Evolutionary conservation across 495 filamentous ascomycete species (phyloP).

Genomic region (Daldinia loculata): DNA sequence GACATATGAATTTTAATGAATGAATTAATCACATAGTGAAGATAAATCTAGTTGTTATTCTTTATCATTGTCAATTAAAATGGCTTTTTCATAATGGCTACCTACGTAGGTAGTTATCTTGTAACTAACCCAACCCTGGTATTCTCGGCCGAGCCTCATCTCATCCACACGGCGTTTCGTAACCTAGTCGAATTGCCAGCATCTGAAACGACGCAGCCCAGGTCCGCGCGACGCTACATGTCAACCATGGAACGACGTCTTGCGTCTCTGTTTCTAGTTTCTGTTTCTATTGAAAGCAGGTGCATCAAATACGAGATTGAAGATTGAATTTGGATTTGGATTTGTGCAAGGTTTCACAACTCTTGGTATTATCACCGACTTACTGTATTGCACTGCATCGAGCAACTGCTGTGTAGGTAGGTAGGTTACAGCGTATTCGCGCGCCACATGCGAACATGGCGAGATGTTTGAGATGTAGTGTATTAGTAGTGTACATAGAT

Average conservation of each 20-base stretch:
- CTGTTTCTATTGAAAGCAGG: not conserved
- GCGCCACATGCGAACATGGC: not conserved
- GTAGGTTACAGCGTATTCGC: not conserved
- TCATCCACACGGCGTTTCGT: constrained; percentile 16
- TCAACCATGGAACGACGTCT: constrained; percentile 1
- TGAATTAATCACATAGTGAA: not conserved
- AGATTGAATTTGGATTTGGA: not conserved
- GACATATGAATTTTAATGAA: constrained; percentile 31
- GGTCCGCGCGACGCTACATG: not conserved
- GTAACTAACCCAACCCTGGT: not conserved
- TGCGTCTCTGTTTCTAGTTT: not conserved
- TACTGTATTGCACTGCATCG: not conserved
- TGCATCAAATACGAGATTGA: not conserved
- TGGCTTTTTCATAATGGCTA: too few species aligned
- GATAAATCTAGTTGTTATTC: not conserved
- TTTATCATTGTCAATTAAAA: not conserved
- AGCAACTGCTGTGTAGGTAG: not conserved
- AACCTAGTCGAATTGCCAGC: constrained; percentile 25
- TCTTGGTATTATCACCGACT: not conserved
- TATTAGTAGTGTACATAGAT: not conserved
- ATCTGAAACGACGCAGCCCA: constrained; percentile 26
- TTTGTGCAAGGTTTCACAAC: not conserved
- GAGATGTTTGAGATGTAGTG: constrained; percentile 4
- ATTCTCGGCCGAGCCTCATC: constrained; percentile 28
- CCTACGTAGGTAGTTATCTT: too few species aligned